Percentiles rank a stretch among this genome's conserved stretches.
phyloP scores from a whole-genome alignment of 805 yeast genomes.

The Crinitomyces ghanaensis region DNA sequence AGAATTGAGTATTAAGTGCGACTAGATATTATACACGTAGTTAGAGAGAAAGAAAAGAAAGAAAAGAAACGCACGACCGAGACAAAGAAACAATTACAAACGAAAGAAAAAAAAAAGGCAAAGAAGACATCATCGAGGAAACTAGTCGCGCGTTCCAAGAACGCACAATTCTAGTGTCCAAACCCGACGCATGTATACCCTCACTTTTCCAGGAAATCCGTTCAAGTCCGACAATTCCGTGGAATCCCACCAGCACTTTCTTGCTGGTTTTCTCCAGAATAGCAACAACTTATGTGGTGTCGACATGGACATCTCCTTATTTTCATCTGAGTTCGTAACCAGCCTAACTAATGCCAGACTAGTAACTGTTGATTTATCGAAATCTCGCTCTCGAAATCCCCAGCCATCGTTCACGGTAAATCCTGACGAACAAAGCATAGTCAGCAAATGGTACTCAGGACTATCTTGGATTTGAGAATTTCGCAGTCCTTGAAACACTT shows the following conservation, averaged over 20 bases:
- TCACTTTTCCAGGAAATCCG: slow-evolving; percentile 34
- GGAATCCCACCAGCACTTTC: slow-evolving; percentile 95
- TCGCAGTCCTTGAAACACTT: slow-evolving; percentile 67
- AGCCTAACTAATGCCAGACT: slow-evolving; percentile 63
- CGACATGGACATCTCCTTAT: slow-evolving; percentile 11
- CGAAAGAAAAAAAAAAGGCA: slow-evolving; percentile 1
- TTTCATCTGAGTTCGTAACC: slow-evolving; percentile 2
- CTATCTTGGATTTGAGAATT: slow-evolving; percentile 40
- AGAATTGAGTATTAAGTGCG: too few relatives aligned
- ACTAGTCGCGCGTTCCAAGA: slow-evolving; percentile 45
- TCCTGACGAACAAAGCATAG: slow-evolving; percentile 90
- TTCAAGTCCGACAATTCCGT: slow-evolving; percentile 25
- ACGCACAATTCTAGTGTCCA: slow-evolving; percentile 95
- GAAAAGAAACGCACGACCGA: too few relatives aligned
- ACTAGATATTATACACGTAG: too few relatives aligned
- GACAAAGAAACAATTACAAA: too few relatives aligned
- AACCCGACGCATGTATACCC: slow-evolving; percentile 80
- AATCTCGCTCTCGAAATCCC: slow-evolving; percentile 88
- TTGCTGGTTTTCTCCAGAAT: slow-evolving; percentile 96
- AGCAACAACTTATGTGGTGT: slow-evolving; percentile 54
- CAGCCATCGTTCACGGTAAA: slow-evolving; percentile 54
- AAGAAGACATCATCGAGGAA: background rate
- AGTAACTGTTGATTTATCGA: slow-evolving; percentile 74
- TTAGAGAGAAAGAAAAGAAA: too few relatives aligned
- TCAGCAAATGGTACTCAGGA: slow-evolving; percentile 90